Conservation (phyloP, 2,329 filamentous ascomycete genomes). For the Botrytis fabae region DNA sequence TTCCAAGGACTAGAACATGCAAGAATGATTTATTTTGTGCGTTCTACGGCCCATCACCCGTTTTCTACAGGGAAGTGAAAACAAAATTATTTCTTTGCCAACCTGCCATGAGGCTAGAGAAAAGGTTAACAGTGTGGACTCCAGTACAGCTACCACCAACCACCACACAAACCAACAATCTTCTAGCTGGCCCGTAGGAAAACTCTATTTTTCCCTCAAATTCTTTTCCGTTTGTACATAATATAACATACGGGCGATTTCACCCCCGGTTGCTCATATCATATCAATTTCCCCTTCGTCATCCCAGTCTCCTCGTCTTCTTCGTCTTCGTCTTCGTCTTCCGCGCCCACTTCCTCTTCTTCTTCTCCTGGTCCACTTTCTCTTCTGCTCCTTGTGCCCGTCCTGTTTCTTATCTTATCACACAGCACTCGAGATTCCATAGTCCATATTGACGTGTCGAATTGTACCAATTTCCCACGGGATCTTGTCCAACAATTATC, state of each 20-base stretch:
- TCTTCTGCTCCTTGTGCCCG: background rate
- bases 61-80: background rate
- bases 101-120: background rate
- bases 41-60: background rate
- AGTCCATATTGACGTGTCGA: constrained; percentile 7
- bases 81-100: constrained; percentile 3
- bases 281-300: background rate
- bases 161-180: background rate
- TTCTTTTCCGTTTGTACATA: background rate
- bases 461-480: background rate
- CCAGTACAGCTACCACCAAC: background rate
- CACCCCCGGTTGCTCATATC: background rate
- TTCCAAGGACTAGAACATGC: constrained; percentile 3
- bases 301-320: background rate
- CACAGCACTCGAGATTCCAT: background rate
- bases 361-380: background rate
- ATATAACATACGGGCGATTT: background rate
- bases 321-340: background rate
- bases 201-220: constrained; percentile 14
- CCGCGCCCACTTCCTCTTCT: background rate
- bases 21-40: background rate
- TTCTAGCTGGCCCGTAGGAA: background rate
- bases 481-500: background rate
- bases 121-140: background rate
- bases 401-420: background rate